Evolutionary conservation across 1,284 basidiomycete species (phyloP).

Genomic region (Ganoderma sp.): DNA sequence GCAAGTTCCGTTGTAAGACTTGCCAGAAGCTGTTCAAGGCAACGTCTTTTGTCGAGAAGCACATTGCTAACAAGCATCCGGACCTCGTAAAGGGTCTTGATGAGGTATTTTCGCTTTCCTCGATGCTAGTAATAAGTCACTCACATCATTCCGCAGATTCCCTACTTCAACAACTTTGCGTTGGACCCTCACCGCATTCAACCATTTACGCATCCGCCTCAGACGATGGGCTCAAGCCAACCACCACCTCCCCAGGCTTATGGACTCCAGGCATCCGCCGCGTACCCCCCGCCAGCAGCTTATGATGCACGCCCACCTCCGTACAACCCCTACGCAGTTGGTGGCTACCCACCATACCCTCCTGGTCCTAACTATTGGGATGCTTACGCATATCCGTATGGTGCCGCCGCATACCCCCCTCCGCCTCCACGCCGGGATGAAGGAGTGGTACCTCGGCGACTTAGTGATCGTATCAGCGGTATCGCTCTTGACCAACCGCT

Average conservation of each 20-base stretch:
- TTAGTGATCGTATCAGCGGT: conserved; percentile 80
- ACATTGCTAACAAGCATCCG: conserved; percentile 87
- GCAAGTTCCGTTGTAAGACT: conserved; percentile 93
- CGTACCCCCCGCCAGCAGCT: conserved; percentile 45
- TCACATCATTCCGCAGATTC: conserved; percentile 56
- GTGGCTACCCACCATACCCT: conserved; percentile 30
- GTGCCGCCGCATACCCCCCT: conserved; percentile 37
- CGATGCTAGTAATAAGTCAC: background rate
- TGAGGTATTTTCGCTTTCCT: conserved; percentile 53
- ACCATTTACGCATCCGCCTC: conserved; percentile 80
- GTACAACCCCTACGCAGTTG: conserved; percentile 43
- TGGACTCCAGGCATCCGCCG: conserved; percentile 64
- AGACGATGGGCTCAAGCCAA: conserved; percentile 64
- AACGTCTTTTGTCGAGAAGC: conserved; percentile 93
- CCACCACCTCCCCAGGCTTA: conserved; percentile 79
- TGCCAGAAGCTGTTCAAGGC: conserved; percentile 97
- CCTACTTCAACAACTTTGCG: conserved; percentile 92
- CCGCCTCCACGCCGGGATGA: conserved; percentile 61
- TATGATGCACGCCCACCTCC: conserved; percentile 49
- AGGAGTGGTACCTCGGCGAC: conserved; percentile 56
- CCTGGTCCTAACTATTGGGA: conserved; percentile 54
- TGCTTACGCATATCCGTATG: conserved; percentile 52
- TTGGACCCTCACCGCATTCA: conserved; percentile 92
- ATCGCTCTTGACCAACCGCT: conserved; percentile 59
- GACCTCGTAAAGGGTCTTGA: conserved; percentile 81